Conservation (phyloP, 208 protist species). For the Acanthamoeba triangularis region DNA sequence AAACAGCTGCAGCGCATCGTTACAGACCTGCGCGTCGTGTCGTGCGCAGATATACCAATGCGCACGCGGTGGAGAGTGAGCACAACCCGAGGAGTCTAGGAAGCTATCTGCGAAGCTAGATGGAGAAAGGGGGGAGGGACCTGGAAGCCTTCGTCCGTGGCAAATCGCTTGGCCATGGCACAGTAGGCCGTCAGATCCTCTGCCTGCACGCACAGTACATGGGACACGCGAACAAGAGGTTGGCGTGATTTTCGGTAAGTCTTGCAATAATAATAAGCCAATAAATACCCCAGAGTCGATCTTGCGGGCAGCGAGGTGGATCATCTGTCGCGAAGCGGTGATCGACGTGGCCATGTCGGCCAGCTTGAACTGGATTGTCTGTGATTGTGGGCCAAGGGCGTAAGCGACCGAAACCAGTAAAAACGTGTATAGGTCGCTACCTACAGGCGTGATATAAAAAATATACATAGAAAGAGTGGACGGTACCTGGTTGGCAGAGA, state of each 20-base stretch:
- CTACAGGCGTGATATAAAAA: no score
- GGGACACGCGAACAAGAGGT: no score
- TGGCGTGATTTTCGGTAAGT: no score
- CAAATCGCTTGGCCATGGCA: conserved; percentile 92
- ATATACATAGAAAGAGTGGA: not conserved
- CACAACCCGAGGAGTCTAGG: no score
- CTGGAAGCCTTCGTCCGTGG: conserved; percentile 89
- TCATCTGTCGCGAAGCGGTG: conserved; percentile 86
- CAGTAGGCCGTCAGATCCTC: conserved; percentile 47
- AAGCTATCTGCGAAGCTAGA: no score
- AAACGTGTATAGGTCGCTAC: no score
- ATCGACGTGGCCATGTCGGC: conserved; percentile 91
- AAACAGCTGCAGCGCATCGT: conserved; percentile 90
- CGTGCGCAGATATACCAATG: no score
- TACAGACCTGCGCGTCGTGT: conserved; percentile 79
- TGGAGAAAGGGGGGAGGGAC: conserved; percentile 37
- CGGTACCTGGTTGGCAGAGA: conserved; percentile 82
- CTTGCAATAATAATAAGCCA: not conserved
- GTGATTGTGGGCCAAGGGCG: not conserved
- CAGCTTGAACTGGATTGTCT: conserved; percentile 91
- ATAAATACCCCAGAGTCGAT: conserved; percentile 72
- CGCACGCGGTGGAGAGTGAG: no score
- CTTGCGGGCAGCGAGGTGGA: conserved; percentile 82
- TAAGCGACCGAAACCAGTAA: not conserved
- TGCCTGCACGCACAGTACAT: not conserved